Base-by-base conservation (phyloP, 2,329 filamentous ascomycete genomes). In the Aspergillus ochraceus region DNA sequence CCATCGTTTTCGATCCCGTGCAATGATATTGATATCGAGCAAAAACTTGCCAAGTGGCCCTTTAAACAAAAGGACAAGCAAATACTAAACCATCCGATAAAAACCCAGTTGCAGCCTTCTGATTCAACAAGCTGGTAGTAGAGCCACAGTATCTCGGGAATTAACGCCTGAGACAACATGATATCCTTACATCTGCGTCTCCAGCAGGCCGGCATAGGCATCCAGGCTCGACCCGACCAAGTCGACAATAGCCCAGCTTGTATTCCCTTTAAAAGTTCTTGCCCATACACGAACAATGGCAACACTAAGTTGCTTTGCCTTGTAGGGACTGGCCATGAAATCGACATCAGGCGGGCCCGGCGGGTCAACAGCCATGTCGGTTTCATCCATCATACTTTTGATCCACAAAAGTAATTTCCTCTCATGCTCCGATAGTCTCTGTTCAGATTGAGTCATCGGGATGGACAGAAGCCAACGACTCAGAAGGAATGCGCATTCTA, bases 401-500 rank as follows among this genome's bases (percentile, higher is more conserved):
- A 81, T 78, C 79, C 79, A 81, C 26, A 79, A 64, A 11, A 81
- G 72, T 14, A 81, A 66, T 62, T 81, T 81, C 6, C 77, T 70
- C 66, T 81, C 79, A 60, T 81, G 79, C 29, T 80, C 79, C 4
- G 78, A 79, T 17, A 81, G 69, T 26, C 72, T 68, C 53, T 80
- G 77, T 50, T 79, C 77, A 6, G 71, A 64, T 49, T 78, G 77
- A 2, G 78, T 77, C 17, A 71, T 63, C 11, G 79, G 78, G 22
- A 81, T 79, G 5, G 76, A 73, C 24, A 79, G 74, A 5, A 81
- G 66, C 79, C 79, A 81, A 53, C 79, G 75, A 59, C 77, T 79
- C 5, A 81, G 68, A 22, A 81, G 73, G 61, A 80, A 81, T 0
- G 83, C 82, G 57, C 82, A 84, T 64, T 84, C 82, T 17, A 84